Percentiles rank a stretch among this genome's conserved stretches.
phyloP scores from a whole-genome alignment of 2,329 filamentous ascomycete genomes.

The Fusarium sp. region DNA sequence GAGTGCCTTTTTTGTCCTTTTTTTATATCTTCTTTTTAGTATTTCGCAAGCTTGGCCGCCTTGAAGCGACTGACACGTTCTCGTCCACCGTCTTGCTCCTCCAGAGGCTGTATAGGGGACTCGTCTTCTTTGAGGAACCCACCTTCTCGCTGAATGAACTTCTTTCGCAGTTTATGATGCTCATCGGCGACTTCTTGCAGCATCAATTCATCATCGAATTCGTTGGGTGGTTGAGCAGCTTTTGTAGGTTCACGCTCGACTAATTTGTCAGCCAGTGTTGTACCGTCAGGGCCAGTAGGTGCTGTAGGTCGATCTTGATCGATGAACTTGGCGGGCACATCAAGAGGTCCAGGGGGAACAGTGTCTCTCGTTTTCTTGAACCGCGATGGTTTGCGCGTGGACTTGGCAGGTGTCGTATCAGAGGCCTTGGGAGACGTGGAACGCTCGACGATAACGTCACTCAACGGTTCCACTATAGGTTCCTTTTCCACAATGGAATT shows the following conservation, averaged over 20 bases:
- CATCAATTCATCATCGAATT: conserved; percentile 75
- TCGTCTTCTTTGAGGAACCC: conserved; percentile 82
- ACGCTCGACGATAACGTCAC: conserved; percentile 63
- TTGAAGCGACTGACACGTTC: conserved; percentile 78
- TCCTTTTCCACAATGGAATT: conserved; percentile 39
- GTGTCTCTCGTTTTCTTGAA: conserved; percentile 60
- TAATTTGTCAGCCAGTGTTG: conserved; percentile 69
- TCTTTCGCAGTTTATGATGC: conserved; percentile 85
- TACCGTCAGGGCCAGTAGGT: conserved; percentile 62
- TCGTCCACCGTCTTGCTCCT: conserved; percentile 71
- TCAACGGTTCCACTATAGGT: conserved; percentile 59
- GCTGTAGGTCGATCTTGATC: conserved; percentile 53
- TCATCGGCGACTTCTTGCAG: conserved; percentile 83
- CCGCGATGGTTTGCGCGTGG: conserved; percentile 58
- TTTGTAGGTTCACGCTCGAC: conserved; percentile 62
- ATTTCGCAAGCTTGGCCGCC: conserved; percentile 71
- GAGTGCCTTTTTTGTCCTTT: conserved; percentile 15
- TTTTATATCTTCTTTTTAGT: conserved; percentile 50
- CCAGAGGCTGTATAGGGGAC: conserved; percentile 72
- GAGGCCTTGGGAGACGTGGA: conserved; percentile 42
- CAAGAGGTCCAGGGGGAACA: conserved; percentile 56
- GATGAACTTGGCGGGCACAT: conserved; percentile 56
- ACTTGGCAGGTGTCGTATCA: conserved; percentile 51
- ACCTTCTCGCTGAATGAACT: conserved; percentile 83
- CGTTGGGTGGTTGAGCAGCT: conserved; percentile 61